phyloP scores from a whole-genome alignment of 352 stramenopile species.

The Phytophthora crassamura region DNA sequence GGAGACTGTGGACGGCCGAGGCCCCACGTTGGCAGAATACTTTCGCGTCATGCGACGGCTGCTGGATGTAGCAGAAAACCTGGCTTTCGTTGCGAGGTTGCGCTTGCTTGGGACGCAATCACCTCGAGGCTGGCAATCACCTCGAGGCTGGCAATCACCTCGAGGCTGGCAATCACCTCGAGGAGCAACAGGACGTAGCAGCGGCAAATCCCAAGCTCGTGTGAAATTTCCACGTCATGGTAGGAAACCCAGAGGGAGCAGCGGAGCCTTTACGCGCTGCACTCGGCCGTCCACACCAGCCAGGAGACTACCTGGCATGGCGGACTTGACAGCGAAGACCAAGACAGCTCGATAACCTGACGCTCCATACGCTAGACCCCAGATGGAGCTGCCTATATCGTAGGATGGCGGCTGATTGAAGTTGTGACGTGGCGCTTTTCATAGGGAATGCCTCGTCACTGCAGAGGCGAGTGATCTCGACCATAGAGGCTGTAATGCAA shows the following conservation, averaged over 20 bases:
- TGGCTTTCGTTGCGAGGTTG: slow-evolving; percentile 4
- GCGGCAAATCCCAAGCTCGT: slow-evolving; percentile 27
- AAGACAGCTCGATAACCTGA: no score
- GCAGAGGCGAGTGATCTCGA: background rate
- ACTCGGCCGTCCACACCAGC: slow-evolving; percentile 11
- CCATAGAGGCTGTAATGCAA: slow-evolving; percentile 33
- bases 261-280: slow-evolving; percentile 23
- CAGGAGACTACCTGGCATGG: no score
- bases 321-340: no score
- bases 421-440: no score
- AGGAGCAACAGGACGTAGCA: slow-evolving; percentile 3
- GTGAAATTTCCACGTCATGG: slow-evolving; percentile 11
- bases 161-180: background rate
- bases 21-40: background rate
- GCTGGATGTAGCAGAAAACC: slow-evolving; percentile 12
- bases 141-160: no score
- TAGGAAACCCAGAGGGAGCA: slow-evolving; percentile 21
- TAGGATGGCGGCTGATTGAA: no score
- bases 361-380: no score
- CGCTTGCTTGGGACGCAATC: background rate
- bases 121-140: slow-evolving; percentile 1
- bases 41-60: slow-evolving; percentile 20
- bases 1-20: slow-evolving; percentile 1
- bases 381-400: no score
- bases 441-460: background rate